These are phyloP conservation scores for Hawksworthiomyces lignivorus DNA, from an alignment of 2,329 filamentous ascomycete species.

Conservation along the genomic window DNA sequence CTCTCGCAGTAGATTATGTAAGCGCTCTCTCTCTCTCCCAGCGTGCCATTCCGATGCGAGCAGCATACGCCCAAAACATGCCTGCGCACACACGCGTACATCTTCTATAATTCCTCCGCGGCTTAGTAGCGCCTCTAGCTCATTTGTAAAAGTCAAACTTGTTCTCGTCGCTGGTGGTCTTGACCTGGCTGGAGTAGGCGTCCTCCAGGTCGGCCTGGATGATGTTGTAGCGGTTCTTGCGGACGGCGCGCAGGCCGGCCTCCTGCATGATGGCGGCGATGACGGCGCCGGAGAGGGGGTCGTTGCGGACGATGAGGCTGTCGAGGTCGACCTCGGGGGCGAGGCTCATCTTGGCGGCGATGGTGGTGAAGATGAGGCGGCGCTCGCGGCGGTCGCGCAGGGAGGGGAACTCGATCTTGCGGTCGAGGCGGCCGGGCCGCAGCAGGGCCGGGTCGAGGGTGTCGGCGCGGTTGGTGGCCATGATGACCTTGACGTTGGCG, in stretches of 20 bases:
- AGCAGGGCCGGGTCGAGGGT: conserved; percentile 92
- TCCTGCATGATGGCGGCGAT: conserved; percentile 99
- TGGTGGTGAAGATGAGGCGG: conserved; percentile 94
- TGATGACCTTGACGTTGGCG: conserved; percentile 99
- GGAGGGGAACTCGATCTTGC: conserved; percentile 98
- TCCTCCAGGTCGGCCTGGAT: conserved; percentile 96
- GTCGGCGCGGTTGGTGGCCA: conserved; percentile 98
- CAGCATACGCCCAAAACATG: not conserved
- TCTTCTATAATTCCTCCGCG: too few species aligned
- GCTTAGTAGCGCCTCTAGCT: too few species aligned
- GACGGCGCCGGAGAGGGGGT: conserved; percentile 87
- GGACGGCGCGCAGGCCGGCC: conserved; percentile 83
- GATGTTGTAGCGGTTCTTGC: conserved; percentile 99
- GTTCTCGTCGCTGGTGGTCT: conserved; percentile 59
- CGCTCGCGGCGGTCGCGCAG: conserved; percentile 90
- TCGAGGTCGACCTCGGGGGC: conserved; percentile 95
- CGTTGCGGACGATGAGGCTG: conserved; percentile 91
- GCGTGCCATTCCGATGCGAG: too few species aligned
- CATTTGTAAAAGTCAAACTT: conserved; percentile 91
- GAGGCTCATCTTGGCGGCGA: conserved; percentile 93
- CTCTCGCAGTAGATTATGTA: too few species aligned
- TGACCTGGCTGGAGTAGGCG: conserved; percentile 94
- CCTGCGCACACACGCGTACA: not conserved
- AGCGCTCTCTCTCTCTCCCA: too few species aligned
- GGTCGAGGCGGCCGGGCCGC: conserved; percentile 87